Evolutionary conservation across 1,139 yeast species (phyloP), one percentile per base, ranked within the genome.

Genomic region (Magnusiomyces clavatus): DNA sequence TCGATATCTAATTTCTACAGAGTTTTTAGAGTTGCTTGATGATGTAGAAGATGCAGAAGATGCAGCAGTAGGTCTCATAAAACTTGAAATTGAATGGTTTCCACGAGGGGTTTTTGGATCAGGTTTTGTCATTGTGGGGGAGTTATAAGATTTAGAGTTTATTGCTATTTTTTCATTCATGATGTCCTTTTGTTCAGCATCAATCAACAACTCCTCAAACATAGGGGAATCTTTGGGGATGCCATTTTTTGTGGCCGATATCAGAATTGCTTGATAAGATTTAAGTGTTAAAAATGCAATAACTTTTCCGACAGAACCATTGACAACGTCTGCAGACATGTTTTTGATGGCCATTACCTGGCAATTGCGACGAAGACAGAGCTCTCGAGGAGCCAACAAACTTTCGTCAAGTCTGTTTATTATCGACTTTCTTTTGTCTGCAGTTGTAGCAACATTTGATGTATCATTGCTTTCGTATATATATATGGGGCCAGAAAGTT

Each of bases 331-430:
- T 10, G 47, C 52, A 16, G 72, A 73, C 52, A 69, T 71, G 61
- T 81, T 80, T 52, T 72, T 72, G 42, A 79, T 64, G 44, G 77
- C 72, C 78, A 80, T 77, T 3, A 81, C 86, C 60, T 80, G 85
- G 1, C 83, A 81, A 50, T 50, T 13, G 49, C 42, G 19, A 46
- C 42, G 6, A 20, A 43, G 40, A 51, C 58, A 40, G 37, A 47
- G 12, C 69, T 16, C n/a, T 5, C 19, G 47, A 14, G 24, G 38
- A 11, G 39, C 8, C 16, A 19, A 11, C 12, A 35, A 17, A 16
- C 40, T 39, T 17, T 40, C 51, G 6, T 16, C 41, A 6, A 53
- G 17, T 2, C 16, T 12, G 19, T 31, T 36, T 13, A 24, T 24
- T 24, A 8, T 8, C 4, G 31, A 4, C 8, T 24, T 24, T 24